phyloP scores from a whole-genome alignment of 2,329 filamentous ascomycete genomes.

The Corinectria fuckeliana region DNA sequence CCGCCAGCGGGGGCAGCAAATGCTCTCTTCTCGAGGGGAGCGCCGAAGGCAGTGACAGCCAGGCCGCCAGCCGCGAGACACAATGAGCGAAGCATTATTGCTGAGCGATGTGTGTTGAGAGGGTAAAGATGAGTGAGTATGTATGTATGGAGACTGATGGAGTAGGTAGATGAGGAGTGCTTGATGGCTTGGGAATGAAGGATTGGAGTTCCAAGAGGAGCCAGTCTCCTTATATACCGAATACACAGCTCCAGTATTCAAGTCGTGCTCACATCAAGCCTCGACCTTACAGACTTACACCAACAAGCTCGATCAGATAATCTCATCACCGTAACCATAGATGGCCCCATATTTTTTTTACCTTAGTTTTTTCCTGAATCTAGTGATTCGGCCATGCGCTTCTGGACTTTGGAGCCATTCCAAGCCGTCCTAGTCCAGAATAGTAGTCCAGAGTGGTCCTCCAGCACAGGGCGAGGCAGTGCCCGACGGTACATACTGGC shows the following conservation, averaged over 20 bases:
- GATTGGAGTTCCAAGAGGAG: not conserved
- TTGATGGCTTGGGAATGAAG: not conserved
- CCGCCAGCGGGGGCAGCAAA: conserved; percentile 19
- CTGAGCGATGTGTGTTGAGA: not conserved
- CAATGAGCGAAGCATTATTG: conserved; percentile 13
- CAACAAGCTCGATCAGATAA: not conserved
- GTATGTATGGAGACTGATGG: not conserved
- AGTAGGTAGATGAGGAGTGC: not conserved
- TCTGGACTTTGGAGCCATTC: too few relatives aligned
- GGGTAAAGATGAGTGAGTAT: not conserved
- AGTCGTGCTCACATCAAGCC: not conserved
- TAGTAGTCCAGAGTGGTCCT: too few relatives aligned
- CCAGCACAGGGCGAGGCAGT: not conserved
- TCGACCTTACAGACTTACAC: not conserved
- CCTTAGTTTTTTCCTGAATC: not conserved
- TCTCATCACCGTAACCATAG: not conserved
- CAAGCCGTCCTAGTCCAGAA: not conserved
- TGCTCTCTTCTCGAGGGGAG: conserved; percentile 23
- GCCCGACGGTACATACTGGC: not conserved
- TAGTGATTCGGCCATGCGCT: too few relatives aligned
- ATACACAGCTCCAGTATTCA: not conserved
- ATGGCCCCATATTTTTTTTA: not conserved
- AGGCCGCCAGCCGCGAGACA: conserved; percentile 11
- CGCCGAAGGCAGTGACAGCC: not conserved
- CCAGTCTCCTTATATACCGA: not conserved